These are phyloP conservation scores for Neurospora pannonica DNA, from an alignment of 495 filamentous ascomycete species.

Conservation along the genomic window DNA sequence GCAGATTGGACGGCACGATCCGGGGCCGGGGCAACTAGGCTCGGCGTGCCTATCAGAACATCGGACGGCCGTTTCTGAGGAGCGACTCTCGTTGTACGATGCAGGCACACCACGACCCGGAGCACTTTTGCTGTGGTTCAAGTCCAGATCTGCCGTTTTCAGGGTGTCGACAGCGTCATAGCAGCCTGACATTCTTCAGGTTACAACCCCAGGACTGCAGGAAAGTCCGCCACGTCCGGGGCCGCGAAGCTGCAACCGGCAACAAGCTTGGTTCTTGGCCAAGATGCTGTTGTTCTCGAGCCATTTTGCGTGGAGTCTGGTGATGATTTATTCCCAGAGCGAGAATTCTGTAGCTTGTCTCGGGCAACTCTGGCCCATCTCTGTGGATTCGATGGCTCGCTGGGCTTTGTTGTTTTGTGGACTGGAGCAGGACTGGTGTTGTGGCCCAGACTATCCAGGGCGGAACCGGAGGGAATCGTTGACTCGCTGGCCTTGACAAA, in stretches of 20 bases:
- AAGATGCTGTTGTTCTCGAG: constrained; percentile 1
- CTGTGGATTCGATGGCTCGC: constrained; percentile 1
- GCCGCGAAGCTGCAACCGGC: background rate
- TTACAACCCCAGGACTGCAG: constrained; percentile 11
- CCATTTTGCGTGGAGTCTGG: background rate
- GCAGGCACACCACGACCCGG: constrained; percentile 16
- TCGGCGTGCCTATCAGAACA: constrained; percentile 14
- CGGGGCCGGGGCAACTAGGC: constrained; percentile 3
- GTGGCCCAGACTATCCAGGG: background rate
- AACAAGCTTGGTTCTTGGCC: constrained; percentile 1
- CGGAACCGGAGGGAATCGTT: background rate
- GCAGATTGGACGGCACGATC: constrained; percentile 1
- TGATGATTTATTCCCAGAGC: background rate
- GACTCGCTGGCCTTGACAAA: background rate
- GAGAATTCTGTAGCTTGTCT: background rate
- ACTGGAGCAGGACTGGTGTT: constrained; percentile 2
- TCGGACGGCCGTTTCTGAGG: constrained; percentile 5
- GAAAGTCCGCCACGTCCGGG: constrained; percentile 13
- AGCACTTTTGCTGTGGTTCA: constrained; percentile 12
- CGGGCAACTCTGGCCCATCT: constrained; percentile 6
- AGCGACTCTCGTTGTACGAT: constrained; percentile 10
- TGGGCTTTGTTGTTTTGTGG: constrained; percentile 6
- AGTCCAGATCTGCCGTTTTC: constrained; percentile 12
- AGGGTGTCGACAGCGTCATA: constrained; percentile 12
- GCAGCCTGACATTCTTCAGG: constrained; percentile 12